Evolutionary conservation across 2,329 filamentous ascomycete genomes (phyloP), one percentile per base, ranked within the genome.

Genomic region (Fusarium pseudonygamai): DNA sequence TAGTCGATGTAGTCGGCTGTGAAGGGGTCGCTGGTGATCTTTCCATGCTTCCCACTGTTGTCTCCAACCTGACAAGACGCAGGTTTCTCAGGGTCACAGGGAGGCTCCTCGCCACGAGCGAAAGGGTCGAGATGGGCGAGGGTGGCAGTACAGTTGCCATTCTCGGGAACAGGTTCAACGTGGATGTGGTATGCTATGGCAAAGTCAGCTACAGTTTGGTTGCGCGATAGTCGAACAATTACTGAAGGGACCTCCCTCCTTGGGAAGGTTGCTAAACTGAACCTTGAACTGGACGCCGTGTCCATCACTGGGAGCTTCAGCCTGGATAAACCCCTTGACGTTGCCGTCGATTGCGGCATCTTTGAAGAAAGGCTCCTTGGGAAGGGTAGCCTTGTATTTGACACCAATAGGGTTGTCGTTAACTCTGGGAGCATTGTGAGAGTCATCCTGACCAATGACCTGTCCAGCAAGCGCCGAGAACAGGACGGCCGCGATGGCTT

Each of bases 21-120:
- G 78, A 87, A 91, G 18, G 86, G 83, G 71, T 87, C 85, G 34
- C 81, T 80, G 32, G 81, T 84, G 77, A 93, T 87, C 68, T 86
- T 85, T 70, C 92, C 92, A 77, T 92, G 85, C 84, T 96, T 96
- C 79, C 93, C 93, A 75, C 89, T 88, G 63, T 95, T 85, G 80
- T 96, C 93, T 73, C 93, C 93, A 16, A 93, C 89, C 82, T 96
- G 90, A 84, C 93, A 96, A 15, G 89, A 90, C 69, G 88, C 82
- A 13, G 91, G 91, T 12, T 83, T 78, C 15, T 79, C 75, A 16
- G 82, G 42, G 77, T 94, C 85, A 82, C 93, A 96, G 10, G 87
- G 76, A 9, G 90, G 84, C 4, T 81, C 82, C 78, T 94, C 89
- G 71, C 89, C 90, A 57, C 92, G 91, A 56, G 85, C 79, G 80